phyloP scores from a whole-genome alignment of 1,284 basidiomycete species.

The Quambalaria eucalypti region DNA sequence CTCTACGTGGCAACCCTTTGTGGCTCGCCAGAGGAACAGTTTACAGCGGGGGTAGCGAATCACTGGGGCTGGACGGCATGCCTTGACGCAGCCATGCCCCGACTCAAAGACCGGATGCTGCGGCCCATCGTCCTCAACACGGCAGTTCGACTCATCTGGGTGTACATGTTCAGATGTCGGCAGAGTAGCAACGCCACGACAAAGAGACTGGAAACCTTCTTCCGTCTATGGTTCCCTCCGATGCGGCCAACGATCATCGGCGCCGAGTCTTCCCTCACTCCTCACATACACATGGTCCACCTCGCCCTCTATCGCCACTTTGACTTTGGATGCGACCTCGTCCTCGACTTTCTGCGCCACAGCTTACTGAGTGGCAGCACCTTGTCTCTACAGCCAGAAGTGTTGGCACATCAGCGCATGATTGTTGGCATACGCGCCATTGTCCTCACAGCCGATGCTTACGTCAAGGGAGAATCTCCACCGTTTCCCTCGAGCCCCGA shows the following conservation, averaged over 20 bases:
- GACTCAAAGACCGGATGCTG: constrained; percentile 73
- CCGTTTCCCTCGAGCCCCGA: constrained; percentile 68
- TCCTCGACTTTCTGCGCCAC: constrained; percentile 51
- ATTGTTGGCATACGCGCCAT: constrained; percentile 69
- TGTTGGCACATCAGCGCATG: constrained; percentile 51
- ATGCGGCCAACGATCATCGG: constrained; percentile 60
- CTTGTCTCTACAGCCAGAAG: constrained; percentile 35
- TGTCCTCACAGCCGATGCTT: constrained; percentile 61
- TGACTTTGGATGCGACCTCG: constrained; percentile 74
- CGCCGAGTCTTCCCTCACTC: constrained; percentile 62
- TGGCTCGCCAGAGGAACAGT: constrained; percentile 75
- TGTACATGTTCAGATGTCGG: constrained; percentile 83
- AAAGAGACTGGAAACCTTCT: constrained; percentile 65
- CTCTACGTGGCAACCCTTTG: constrained; percentile 74
- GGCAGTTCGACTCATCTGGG: constrained; percentile 77
- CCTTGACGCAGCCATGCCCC: constrained; percentile 54
- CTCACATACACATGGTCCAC: constrained; percentile 70
- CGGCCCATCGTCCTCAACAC: constrained; percentile 72
- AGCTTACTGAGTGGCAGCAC: constrained; percentile 26
- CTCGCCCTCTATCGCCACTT: constrained; percentile 75
- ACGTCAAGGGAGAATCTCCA: constrained; percentile 61
- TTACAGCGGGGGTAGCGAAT: constrained; percentile 52
- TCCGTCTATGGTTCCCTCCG: constrained; percentile 71
- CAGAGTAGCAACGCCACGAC: constrained; percentile 71
- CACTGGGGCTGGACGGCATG: constrained; percentile 61